These are phyloP conservation scores for Bretschneidera sinensis DNA, from an alignment of 345 rosid genomes.

Conservation along the genomic window DNA sequence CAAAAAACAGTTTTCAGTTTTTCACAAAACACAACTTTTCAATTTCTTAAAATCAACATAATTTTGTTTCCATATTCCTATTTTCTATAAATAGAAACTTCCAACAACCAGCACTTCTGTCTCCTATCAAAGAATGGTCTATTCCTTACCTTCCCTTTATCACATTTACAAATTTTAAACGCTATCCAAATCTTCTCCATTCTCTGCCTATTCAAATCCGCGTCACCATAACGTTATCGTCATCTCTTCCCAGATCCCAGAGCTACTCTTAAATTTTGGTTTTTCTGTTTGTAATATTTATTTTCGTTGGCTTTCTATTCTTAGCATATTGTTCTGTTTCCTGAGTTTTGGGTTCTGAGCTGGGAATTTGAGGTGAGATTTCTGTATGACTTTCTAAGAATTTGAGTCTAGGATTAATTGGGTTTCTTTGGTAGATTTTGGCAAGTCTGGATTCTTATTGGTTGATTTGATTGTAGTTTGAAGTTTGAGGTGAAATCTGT, in stretches of 20 bases:
- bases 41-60: no score
- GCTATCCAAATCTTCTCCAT: neutral
- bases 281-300: neutral
- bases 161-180: neutral
- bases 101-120: neutral
- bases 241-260: constrained; percentile 20
- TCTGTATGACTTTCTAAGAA: neutral
- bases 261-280: neutral
- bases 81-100: neutral
- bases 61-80: neutral
- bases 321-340: neutral
- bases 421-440: constrained; percentile 2
- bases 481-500: neutral
- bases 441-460: neutral
- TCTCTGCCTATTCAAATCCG: constrained; percentile 6
- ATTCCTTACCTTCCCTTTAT: no score
- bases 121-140: neutral
- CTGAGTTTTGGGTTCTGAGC: neutral
- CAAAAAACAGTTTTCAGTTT: no score
- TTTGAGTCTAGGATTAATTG: neutral
- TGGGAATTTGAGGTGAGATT: neutral
- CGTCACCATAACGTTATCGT: constrained; percentile 7
- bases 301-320: neutral
- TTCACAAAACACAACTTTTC: no score
- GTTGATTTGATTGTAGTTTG: neutral